Evolutionary conservation across 805 yeast species (phyloP).

Genomic region (Starmerella khaoyaiensis): DNA sequence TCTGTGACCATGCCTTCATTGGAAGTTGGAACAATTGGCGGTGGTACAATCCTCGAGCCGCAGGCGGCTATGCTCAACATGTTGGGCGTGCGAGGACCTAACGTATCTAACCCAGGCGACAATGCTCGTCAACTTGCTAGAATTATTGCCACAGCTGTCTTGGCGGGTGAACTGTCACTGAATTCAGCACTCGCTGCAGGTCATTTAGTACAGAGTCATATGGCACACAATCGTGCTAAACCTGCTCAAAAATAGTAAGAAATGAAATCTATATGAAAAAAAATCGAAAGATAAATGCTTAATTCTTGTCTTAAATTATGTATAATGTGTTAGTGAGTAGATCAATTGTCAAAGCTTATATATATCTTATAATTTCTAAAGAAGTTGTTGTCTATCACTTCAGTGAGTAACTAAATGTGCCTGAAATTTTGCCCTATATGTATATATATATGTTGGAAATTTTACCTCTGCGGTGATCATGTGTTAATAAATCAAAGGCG

Average conservation of each 20-base stretch:
- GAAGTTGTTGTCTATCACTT: too few species aligned
- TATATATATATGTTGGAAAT: too few species aligned
- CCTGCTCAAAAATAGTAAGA: constrained; percentile 19
- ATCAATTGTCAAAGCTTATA: too few species aligned
- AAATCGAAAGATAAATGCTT: not conserved
- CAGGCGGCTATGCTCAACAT: constrained; percentile 93
- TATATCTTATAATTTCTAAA: too few species aligned
- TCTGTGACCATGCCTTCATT: constrained; percentile 99
- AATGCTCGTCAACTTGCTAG: constrained; percentile 89
- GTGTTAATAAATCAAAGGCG: too few species aligned
- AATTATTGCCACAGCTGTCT: constrained; percentile 84
- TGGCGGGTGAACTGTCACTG: constrained; percentile 90
- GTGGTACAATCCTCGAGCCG: constrained; percentile 95
- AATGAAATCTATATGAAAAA: not conserved
- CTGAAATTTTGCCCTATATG: too few species aligned
- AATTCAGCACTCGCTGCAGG: constrained; percentile 98
- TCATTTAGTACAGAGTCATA: constrained; percentile 92
- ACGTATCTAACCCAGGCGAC: constrained; percentile 82
- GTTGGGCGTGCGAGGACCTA: constrained; percentile 92
- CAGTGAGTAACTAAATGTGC: too few species aligned
- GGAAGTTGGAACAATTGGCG: constrained; percentile 98
- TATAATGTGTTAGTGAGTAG: too few species aligned
- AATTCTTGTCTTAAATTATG: too few species aligned
- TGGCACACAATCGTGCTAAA: constrained; percentile 78
- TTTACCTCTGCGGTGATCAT: too few species aligned